A percentile compares a stretch with the other conserved stretches of the same genome.
Conservation (phyloP, 768 basidiomycete species). For the Tricholoma sp. region DNA sequence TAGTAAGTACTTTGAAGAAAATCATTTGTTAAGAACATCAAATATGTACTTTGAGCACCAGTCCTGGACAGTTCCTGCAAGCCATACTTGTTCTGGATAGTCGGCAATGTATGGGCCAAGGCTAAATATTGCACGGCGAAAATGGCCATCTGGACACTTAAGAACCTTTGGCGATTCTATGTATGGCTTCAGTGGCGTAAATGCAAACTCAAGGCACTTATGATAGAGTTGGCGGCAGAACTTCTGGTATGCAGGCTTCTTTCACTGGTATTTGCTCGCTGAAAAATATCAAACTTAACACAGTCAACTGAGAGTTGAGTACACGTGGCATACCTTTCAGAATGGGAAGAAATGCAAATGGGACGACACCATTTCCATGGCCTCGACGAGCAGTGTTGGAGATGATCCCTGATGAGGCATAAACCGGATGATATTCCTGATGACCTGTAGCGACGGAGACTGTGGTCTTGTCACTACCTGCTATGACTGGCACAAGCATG, state of each 20-base stretch:
- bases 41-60: constrained; percentile 22
- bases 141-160: constrained; percentile 20
- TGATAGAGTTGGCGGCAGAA: constrained; percentile 21
- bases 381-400: constrained; percentile 21
- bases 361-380: constrained; percentile 25
- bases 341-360: constrained; percentile 28
- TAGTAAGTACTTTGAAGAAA: no score
- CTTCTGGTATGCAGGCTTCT: constrained; percentile 8
- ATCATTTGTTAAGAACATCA: no score
- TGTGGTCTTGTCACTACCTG: constrained; percentile 37
- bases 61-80: constrained; percentile 19
- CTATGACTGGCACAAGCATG: constrained; percentile 25
- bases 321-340: no score
- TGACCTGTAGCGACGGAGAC: constrained; percentile 37
- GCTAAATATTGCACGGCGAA: constrained; percentile 17
- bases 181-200: no score
- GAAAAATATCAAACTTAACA: no score
- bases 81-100: constrained; percentile 21
- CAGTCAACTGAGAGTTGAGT: no score
- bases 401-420: constrained; percentile 24
- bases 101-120: constrained; percentile 25
- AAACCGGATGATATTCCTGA: constrained; percentile 32
- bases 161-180: constrained; percentile 19
- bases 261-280: constrained; percentile 13
- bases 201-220: constrained; percentile 12